Evolutionary conservation across 345 rosid species (phyloP), one percentile per base, ranked within the genome.

Genomic region (Sisymbrium irio): DNA sequence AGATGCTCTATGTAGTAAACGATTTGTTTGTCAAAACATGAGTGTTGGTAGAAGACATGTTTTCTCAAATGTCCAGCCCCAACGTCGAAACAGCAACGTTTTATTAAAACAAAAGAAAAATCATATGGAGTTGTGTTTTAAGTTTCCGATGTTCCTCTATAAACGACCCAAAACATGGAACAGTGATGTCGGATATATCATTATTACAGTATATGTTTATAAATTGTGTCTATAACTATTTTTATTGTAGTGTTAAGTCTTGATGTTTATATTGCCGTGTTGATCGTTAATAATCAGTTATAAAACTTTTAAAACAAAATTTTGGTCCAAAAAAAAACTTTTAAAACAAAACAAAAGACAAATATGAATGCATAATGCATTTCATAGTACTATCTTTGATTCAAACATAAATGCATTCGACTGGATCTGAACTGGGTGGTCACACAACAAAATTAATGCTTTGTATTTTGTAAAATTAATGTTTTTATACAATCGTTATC

Each of bases 111-210:
- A 10, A 5, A 10, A 10, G 19, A 9, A 8, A 35, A 8, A 35
- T 12, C 19, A 46, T 0, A 1, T 67, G 41, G 32, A 57, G 42
- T 57, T 44, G 50, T 62, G 35, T 62, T 27, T 69, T 62, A 33
- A 62, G 51, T 64, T 53, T 60, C 9, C 50, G 9, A 60, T 35
- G 56, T 6, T 67, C 49, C 41, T 61, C 9, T 53, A 32, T 14
- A 56, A 41, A 60, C 56, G 54, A 67, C 15, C 36, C 56, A 75
- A 58, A 67, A 27, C 68, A 68, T 75, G 20, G 47, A 10, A 45
- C 54, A 55, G 8, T 18, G 32, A 49, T 67, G 78, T 67, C 39
- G 55, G 62, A 51, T 60, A 39, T 10, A 54, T 44, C n/a, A 32
- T 63, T 39, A 27, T 22, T 22, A 22, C 3, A 3, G 32, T 9